These are phyloP conservation scores for Protomyces gravidus DNA, from an alignment of 1,139 yeast species.

Conservation along the genomic window DNA sequence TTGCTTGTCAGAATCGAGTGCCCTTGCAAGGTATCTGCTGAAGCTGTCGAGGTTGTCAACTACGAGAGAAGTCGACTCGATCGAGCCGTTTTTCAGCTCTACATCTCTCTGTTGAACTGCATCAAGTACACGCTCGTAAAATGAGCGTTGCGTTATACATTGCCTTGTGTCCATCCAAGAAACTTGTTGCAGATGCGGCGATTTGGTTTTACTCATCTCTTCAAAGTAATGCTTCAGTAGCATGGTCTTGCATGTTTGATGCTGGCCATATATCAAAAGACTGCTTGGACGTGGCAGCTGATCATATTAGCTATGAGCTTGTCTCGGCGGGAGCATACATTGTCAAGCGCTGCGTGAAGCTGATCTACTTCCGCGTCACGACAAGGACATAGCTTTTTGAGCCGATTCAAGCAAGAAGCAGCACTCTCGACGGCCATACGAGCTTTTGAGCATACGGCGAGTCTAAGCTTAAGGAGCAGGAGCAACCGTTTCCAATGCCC, in stretches of 20 bases:
- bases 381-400: neutral
- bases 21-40: neutral
- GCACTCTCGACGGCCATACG: too few species aligned
- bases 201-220: neutral
- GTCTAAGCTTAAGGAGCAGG: too few species aligned
- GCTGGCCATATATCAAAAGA: constrained; percentile 12
- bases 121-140: constrained; percentile 15
- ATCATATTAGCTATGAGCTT: neutral
- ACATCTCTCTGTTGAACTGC: neutral
- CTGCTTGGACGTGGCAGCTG: neutral
- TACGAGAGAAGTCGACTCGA: neutral
- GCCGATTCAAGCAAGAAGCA: neutral
- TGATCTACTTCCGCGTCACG: neutral
- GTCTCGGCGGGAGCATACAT: neutral
- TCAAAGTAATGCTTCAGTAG: neutral
- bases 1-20: neutral
- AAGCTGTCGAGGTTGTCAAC: constrained; percentile 9
- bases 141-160: constrained; percentile 3
- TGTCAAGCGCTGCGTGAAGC: neutral
- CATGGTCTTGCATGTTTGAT: constrained; percentile 13
- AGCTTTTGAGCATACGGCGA: too few species aligned
- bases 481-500: too few species aligned
- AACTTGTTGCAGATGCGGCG: neutral
- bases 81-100: neutral
- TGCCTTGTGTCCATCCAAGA: constrained; percentile 1